These are phyloP conservation scores for Zizania latifolia DNA, from an alignment of 176 grass and related monocot genomes.

Conservation along the genomic window DNA sequence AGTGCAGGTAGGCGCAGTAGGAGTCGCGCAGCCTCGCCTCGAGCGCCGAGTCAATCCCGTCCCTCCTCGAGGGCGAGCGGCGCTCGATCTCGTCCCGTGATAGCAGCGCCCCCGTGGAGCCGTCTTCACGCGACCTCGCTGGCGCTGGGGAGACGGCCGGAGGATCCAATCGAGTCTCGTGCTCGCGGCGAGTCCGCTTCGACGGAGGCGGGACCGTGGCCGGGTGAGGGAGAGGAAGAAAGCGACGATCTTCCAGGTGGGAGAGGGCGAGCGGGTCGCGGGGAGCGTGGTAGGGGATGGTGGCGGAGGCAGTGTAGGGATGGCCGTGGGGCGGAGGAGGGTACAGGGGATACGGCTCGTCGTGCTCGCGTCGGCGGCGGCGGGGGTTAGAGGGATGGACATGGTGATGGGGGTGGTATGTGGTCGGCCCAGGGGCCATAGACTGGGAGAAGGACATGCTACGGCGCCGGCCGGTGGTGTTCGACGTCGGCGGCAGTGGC, in stretches of 20 bases:
- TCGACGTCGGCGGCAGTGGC: not conserved
- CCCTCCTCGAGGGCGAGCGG: constrained; percentile 53
- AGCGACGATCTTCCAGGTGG: constrained; percentile 6
- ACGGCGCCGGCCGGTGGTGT: not conserved
- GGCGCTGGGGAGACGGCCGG: not conserved
- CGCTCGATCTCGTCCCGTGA: constrained; percentile 63
- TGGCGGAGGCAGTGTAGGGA: not conserved
- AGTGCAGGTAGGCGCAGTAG: constrained; percentile 58
- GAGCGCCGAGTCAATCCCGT: constrained; percentile 52
- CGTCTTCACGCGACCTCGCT: not conserved
- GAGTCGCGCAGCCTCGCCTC: constrained; percentile 57
- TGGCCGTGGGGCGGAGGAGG: not conserved
- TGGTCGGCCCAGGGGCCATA: not conserved
- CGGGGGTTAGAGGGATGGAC: not conserved
- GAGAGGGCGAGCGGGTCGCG: constrained; percentile 2
- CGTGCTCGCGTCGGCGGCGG: constrained; percentile 27
- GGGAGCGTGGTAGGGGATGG: not conserved
- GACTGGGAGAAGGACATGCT: constrained; percentile 32
- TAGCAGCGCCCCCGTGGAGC: constrained; percentile 13
- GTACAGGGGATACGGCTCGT: not conserved
- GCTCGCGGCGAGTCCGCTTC: constrained; percentile 26
- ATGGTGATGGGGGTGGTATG: not conserved
- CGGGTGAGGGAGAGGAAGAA: not conserved
- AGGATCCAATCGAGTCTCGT: constrained; percentile 1
- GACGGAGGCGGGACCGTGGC: not conserved